Evolutionary conservation across 257 asterid species (phyloP), one percentile per base, ranked within the genome.

Genomic region (Salvia miltiorrhiza): DNA sequence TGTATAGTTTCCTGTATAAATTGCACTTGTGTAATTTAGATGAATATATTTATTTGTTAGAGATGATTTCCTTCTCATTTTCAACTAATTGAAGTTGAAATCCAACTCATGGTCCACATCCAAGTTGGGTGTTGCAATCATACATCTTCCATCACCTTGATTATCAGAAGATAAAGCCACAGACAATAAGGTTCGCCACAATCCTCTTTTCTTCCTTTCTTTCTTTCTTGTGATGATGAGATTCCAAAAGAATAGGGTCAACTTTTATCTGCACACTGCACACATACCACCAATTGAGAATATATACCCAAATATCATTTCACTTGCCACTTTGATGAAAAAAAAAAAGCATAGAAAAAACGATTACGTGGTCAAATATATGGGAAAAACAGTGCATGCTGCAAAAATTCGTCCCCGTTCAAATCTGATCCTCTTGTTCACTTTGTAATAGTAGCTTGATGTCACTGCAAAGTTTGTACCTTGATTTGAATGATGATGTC

Each of bases 141-240:
- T 77, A 69, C 79, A 43, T 65, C 75, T 70, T 79, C 76, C 78
- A 71, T 76, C 77, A 75, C 73, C 79, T 76, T 60, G 84, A 71
- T 78, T 76, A 63, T 71, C 74, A 73, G 71, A 65, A 19, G 80
- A 78, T 56, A 83, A 80, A 78, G 86, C 70, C 81, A 75, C 75
- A 77, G 73, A 76, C 68, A 83, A 76, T 76, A 79, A 87, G 96
- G 90, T 85, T 87, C 95, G 93, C 96, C 95, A 87, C 89, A 73
- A 73, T 79, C 52, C 66, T 57, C 65, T 37, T 61, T 63, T 62
- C 71, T 69, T 63, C 67, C 67, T 78, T 82, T 87, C 92, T 77
- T 70, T 55, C 33, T 16, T 71, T 67, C n/a, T n/a, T n/a, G n/a
- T 78, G 76, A 87, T 90, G 87, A 87, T 86, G 88, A 84, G 81